These are phyloP conservation scores for Aethionema arabicum DNA, from an alignment of 345 rosid species.

Conservation along the genomic window DNA sequence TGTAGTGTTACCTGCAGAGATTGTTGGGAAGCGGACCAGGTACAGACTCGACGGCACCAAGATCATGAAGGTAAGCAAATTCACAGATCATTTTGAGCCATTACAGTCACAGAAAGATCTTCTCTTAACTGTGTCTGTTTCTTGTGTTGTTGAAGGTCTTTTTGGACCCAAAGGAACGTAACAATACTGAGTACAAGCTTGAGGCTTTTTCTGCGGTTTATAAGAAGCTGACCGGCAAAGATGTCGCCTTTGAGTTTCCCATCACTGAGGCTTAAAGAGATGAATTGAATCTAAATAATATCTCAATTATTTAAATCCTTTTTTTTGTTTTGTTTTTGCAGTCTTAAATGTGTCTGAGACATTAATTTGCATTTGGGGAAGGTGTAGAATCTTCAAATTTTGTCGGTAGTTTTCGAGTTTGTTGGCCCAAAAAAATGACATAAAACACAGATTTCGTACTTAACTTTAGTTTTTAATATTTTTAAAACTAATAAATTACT, in stretches of 20 bases:
- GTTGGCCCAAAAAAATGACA: neutral
- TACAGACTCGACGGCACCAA: constrained; percentile 80
- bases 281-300: neutral
- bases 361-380: neutral
- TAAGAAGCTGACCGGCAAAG: constrained; percentile 83
- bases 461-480: too few species aligned
- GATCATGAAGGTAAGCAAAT: constrained; percentile 61
- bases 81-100: neutral
- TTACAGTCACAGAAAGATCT: neutral
- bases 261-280: constrained; percentile 52
- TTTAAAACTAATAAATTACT: too few species aligned
- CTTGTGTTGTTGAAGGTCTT: constrained; percentile 45
- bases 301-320: neutral
- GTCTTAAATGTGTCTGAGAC: neutral
- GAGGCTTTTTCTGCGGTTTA: constrained; percentile 77
- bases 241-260: constrained; percentile 75
- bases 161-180: constrained; percentile 82
- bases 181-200: constrained; percentile 76
- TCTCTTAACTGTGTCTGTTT: too few species aligned
- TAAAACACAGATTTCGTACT: too few species aligned
- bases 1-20: constrained; percentile 85
- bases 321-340: neutral
- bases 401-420: neutral
- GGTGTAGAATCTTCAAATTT: constrained; percentile 9
- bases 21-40: constrained; percentile 83